Percentiles rank a stretch among this genome's conserved stretches.
Evolutionary conservation across 2,329 filamentous ascomycete genomes (phyloP).

Genomic region (Ramularia endophylla): DNA sequence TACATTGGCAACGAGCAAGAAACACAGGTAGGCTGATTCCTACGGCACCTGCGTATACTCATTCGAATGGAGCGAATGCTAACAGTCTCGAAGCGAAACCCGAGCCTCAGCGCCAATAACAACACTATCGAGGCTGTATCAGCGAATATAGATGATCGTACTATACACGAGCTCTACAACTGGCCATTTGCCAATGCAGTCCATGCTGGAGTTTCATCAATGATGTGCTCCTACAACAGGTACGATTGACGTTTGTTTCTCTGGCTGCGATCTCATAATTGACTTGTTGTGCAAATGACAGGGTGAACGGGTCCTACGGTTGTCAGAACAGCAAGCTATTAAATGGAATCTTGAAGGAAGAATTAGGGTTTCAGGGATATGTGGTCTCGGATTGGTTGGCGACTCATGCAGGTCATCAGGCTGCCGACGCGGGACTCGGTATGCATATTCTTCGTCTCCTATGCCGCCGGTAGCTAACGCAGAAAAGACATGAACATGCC

Average conservation of each 20-base stretch:
- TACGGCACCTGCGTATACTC: too few relatives aligned
- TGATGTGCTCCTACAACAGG: conserved; percentile 46
- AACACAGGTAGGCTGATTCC: conserved; percentile 14
- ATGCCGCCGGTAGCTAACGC: conserved; percentile 38
- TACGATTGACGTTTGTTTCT: background rate
- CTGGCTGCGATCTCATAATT: conserved; percentile 49
- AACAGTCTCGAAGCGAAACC: conserved; percentile 34
- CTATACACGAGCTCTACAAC: conserved; percentile 54
- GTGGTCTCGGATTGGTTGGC: conserved; percentile 61
- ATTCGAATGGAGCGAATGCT: too few relatives aligned
- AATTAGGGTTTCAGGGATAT: conserved; percentile 63
- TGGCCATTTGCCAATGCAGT: conserved; percentile 30
- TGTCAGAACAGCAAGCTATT: conserved; percentile 59
- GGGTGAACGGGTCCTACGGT: conserved; percentile 60
- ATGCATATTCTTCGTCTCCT: conserved; percentile 28
- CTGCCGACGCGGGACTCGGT: conserved; percentile 12
- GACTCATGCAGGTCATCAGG: conserved; percentile 51
- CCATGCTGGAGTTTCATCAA: conserved; percentile 21
- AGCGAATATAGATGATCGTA: conserved; percentile 46
- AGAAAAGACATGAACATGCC: conserved; percentile 48
- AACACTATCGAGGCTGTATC: conserved; percentile 31
- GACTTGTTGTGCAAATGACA: conserved; percentile 50
- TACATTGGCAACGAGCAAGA: conserved; percentile 50
- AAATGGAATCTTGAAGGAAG: conserved; percentile 65
- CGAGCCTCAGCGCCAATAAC: conserved; percentile 16